Conservation (phyloP, 441 rosid species). For the Euphorbia celastroides region DNA sequence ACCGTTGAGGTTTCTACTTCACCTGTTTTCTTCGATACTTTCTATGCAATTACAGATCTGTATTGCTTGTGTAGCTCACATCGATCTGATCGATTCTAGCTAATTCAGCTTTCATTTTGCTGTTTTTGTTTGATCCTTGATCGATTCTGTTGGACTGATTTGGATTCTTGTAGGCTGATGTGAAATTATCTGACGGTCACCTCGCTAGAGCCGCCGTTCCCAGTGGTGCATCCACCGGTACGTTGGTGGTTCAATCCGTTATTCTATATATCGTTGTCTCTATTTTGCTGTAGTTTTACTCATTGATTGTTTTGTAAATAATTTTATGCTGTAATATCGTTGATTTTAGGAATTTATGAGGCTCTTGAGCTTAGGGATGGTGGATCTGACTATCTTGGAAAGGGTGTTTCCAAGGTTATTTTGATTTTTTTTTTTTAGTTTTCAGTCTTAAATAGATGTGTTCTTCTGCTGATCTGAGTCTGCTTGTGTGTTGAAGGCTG, state of each 20-base stretch:
- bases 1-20: slow-evolving; percentile 70
- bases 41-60: slow-evolving; percentile 3
- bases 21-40: slow-evolving; percentile 13
- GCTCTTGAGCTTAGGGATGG: slow-evolving; percentile 97
- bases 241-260: slow-evolving; percentile 3
- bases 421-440: not conserved
- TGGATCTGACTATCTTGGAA: slow-evolving; percentile 90
- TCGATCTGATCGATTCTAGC: not conserved
- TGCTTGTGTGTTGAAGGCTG: slow-evolving; percentile 49
- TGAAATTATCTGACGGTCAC: slow-evolving; percentile 40
- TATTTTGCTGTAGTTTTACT: not conserved
- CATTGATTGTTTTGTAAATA: not conserved
- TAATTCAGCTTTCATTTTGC: not conserved
- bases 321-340: not conserved
- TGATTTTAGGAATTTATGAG: slow-evolving; percentile 68
- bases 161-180: slow-evolving; percentile 47
- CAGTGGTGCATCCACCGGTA: slow-evolving; percentile 94
- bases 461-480: not conserved
- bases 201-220: slow-evolving; percentile 78
- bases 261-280: not conserved
- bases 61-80: not conserved
- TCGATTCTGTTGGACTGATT: not conserved
- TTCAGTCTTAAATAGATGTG: not conserved
- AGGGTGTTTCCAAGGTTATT: slow-evolving; percentile 81
- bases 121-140: not conserved